Percentiles rank a stretch among this genome's conserved stretches.
These are phyloP conservation scores for Neonectria faginata DNA, from an alignment of 2,329 filamentous ascomycete species.

Conservation along the genomic window DNA sequence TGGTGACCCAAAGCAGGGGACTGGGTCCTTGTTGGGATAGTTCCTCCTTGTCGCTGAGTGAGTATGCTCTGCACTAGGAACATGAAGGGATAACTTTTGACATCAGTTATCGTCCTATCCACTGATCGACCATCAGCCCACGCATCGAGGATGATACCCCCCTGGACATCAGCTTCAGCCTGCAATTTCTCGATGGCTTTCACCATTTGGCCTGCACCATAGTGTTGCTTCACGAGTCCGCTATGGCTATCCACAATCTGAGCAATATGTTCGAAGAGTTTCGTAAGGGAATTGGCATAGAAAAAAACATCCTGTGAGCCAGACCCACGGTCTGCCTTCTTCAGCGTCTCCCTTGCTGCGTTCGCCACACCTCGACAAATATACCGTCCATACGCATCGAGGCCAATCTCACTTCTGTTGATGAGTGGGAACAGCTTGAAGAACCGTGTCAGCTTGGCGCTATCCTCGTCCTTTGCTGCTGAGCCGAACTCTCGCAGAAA, in stretches of 20 bases:
- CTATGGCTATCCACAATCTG: constrained; percentile 96
- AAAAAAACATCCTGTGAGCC: constrained; percentile 80
- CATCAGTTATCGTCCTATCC: constrained; percentile 88
- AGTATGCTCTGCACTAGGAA: constrained; percentile 96
- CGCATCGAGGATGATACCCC: constrained; percentile 93
- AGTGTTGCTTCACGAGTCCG: constrained; percentile 90
- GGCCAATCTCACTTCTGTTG: constrained; percentile 84
- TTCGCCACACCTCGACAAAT: constrained; percentile 94
- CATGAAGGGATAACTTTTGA: constrained; percentile 97
- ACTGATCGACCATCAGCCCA: constrained; percentile 92
- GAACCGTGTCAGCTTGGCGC: constrained; percentile 90
- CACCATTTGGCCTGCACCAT: constrained; percentile 92
- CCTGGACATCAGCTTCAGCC: constrained; percentile 94
- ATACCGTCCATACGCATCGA: constrained; percentile 96
- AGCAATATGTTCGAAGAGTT: constrained; percentile 96
- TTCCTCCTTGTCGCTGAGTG: constrained; percentile 75
- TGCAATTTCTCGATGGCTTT: constrained; percentile 93
- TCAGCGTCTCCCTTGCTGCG: constrained; percentile 83
- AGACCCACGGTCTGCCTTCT: constrained; percentile 67
- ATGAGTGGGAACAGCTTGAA: constrained; percentile 98
- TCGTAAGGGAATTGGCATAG: constrained; percentile 90
- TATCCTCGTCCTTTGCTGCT: constrained; percentile 87
- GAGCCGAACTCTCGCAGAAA: constrained; percentile 96
- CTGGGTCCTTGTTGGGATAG: too few relatives aligned
- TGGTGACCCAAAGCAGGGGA: too few relatives aligned